Conservation (phyloP, 2,329 filamentous ascomycete genomes). For the Ustulina deusta region DNA sequence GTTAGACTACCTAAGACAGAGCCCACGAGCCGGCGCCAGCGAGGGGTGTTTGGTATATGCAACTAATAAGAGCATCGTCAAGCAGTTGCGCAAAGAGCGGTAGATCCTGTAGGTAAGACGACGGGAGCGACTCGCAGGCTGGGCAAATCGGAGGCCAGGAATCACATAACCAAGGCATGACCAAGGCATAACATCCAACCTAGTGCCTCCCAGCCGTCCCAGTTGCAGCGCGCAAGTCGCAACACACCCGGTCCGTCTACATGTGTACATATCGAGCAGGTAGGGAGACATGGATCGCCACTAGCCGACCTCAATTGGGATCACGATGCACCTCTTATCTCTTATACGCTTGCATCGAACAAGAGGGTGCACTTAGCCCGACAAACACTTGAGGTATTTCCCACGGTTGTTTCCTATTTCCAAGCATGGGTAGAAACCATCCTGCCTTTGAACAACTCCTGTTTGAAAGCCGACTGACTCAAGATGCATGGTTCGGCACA, state of each 20-base stretch:
- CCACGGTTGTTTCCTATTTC: slow-evolving; percentile 15
- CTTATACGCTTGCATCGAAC: slow-evolving; percentile 30
- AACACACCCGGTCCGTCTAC: slow-evolving; percentile 31
- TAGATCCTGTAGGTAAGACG: slow-evolving; percentile 47
- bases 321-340: slow-evolving; percentile 34
- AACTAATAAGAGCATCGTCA: slow-evolving; percentile 39
- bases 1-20: slow-evolving; percentile 40
- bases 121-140: slow-evolving; percentile 29
- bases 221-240: slow-evolving; percentile 31
- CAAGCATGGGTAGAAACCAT: slow-evolving; percentile 11
- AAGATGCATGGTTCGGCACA: slow-evolving; percentile 1
- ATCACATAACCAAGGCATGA: slow-evolving; percentile 31
- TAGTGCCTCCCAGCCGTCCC: slow-evolving; percentile 33
- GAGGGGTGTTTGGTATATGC: slow-evolving; percentile 34
- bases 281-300: slow-evolving; percentile 16
- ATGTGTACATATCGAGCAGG: slow-evolving; percentile 3
- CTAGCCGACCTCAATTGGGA: slow-evolving; percentile 22
- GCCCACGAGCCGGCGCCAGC: slow-evolving; percentile 42
- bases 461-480: not conserved
- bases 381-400: slow-evolving; percentile 15
- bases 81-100: slow-evolving; percentile 36
- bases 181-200: slow-evolving; percentile 37
- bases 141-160: slow-evolving; percentile 41
- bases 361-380: slow-evolving; percentile 18
- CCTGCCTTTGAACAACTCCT: slow-evolving; percentile 15